A percentile compares a stretch with the other conserved stretches of the same genome.
These are phyloP conservation scores for Sarocladiaceae sp. DNA, from an alignment of 2,329 filamentous ascomycete species.

Conservation along the genomic window DNA sequence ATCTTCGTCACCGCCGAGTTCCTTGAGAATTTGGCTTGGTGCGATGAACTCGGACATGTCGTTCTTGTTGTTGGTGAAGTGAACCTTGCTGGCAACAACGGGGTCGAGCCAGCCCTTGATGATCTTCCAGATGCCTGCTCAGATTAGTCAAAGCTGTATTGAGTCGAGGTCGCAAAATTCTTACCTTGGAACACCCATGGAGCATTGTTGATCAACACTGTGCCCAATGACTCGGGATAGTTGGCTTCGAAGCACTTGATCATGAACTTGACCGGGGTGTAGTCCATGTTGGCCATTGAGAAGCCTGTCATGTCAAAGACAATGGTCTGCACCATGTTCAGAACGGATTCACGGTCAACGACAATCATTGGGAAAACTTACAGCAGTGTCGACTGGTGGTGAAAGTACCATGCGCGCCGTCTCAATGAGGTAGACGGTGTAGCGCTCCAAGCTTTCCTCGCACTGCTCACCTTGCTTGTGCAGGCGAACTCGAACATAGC, in stretches of 20 bases:
- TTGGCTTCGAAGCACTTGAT: constrained; percentile 99
- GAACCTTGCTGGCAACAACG: constrained; percentile 88
- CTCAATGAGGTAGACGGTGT: constrained; percentile 92
- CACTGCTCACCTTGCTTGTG: constrained; percentile 81
- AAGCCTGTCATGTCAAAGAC: constrained; percentile 97
- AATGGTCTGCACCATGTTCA: constrained; percentile 58
- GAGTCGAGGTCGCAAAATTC: constrained; percentile 17
- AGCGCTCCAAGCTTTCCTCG: constrained; percentile 77
- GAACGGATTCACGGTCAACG: background rate
- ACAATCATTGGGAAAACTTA: constrained; percentile 45
- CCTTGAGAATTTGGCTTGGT: constrained; percentile 66
- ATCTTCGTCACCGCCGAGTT: constrained; percentile 80
- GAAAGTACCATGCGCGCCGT: constrained; percentile 80
- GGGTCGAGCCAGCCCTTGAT: constrained; percentile 96
- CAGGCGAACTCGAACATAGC: constrained; percentile 75
- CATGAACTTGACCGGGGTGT: constrained; percentile 96
- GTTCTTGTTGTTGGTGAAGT: constrained; percentile 79
- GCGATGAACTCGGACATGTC: constrained; percentile 78
- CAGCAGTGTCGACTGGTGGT: constrained; percentile 83
- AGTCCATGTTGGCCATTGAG: constrained; percentile 96
- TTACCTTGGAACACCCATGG: constrained; percentile 94
- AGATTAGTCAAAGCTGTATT: background rate
- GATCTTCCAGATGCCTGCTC: constrained; percentile 84
- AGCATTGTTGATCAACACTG: constrained; percentile 89
- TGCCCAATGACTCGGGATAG: constrained; percentile 88